A percentile compares a stretch with the other conserved stretches of the same genome.
Conservation (phyloP, 2,329 filamentous ascomycete species). For the Hypoxylon sp. region DNA sequence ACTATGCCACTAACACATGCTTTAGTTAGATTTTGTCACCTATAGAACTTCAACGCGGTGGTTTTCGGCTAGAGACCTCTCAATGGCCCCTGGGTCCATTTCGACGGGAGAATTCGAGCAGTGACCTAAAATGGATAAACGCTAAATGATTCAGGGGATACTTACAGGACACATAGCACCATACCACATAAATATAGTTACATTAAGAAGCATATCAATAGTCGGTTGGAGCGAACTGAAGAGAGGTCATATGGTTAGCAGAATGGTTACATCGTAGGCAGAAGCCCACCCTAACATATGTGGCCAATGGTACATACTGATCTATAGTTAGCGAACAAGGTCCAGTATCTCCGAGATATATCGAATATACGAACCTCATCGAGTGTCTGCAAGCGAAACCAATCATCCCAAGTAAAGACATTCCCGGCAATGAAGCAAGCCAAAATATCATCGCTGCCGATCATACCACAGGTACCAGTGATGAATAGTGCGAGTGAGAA, state of each 20-base stretch:
- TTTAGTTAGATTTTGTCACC: conserved; percentile 14
- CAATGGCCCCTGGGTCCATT: not conserved
- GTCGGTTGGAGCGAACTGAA: conserved; percentile 84
- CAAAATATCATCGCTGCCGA: conserved; percentile 90
- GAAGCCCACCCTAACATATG: not conserved
- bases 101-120: not conserved
- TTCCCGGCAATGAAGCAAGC: conserved; percentile 95
- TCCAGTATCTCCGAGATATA: not conserved
- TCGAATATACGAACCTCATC: conserved; percentile 72
- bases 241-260: conserved; percentile 35
- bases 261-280: not conserved
- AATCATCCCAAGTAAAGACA: conserved; percentile 92
- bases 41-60: not conserved
- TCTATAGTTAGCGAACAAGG: conserved; percentile 39
- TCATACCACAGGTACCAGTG: conserved; percentile 86
- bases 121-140: no score
- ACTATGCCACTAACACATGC: conserved; percentile 68
- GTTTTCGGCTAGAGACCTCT: not conserved
- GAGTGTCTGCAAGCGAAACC: conserved; percentile 89
- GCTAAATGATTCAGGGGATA: conserved; percentile 6
- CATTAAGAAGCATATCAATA: conserved; percentile 94
- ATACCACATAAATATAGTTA: conserved; percentile 91
- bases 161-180: conserved; percentile 81
- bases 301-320: no score
- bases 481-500: conserved; percentile 90